phyloP scores from a whole-genome alignment of 139 green algal species.

The Asterochloris sp. region DNA sequence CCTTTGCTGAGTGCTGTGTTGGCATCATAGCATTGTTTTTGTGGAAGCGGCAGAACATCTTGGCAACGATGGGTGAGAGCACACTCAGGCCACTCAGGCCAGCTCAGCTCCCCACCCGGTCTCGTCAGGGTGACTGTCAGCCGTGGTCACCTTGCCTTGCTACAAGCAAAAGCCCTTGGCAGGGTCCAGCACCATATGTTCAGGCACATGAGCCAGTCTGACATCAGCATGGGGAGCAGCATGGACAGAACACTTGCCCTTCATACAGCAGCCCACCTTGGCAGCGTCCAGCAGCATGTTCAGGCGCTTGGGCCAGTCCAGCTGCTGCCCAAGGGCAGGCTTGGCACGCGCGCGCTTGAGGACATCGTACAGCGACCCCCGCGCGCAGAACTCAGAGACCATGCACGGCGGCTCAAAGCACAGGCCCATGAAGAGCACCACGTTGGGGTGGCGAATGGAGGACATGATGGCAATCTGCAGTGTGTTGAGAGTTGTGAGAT shows the following conservation, averaged over 20 bases:
- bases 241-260: no score
- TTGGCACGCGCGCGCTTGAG: slow-evolving; percentile 17
- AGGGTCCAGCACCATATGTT: slow-evolving; percentile 18
- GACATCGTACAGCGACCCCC: slow-evolving; percentile 44
- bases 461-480: slow-evolving; percentile 46
- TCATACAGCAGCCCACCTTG: slow-evolving; percentile 8
- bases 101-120: no score
- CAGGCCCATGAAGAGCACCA: slow-evolving; percentile 50
- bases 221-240: no score
- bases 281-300: slow-evolving; percentile 52
- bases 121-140: no score
- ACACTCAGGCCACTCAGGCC: no score
- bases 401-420: slow-evolving; percentile 45
- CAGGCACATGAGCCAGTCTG: neutral
- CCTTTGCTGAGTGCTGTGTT: no score
- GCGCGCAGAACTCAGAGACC: slow-evolving; percentile 37
- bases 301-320: slow-evolving; percentile 44
- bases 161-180: slow-evolving; percentile 3
- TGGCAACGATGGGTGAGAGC: no score
- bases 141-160: no score
- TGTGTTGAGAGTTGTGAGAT: no score
- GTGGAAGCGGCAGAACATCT: no score
- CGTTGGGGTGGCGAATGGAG: slow-evolving; percentile 48
- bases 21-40: no score
- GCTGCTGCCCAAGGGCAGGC: slow-evolving; percentile 8